Base-by-base conservation (phyloP, 768 basidiomycete genomes). In the Thelephora ganbajun region DNA sequence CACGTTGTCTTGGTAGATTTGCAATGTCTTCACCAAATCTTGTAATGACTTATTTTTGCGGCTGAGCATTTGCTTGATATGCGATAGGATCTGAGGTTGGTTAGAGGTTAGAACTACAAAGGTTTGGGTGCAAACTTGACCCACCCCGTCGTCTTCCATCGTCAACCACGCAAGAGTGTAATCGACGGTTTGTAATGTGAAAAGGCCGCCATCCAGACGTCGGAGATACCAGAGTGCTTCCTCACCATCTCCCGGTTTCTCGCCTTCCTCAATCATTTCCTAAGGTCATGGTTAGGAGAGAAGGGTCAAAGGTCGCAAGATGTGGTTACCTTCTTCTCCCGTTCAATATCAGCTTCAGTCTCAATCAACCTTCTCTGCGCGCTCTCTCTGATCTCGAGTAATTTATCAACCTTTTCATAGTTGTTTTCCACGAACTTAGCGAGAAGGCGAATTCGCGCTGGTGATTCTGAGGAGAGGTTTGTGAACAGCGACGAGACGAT, bases 101-200 rank as follows among this genome's bases (percentile, higher is more conserved):
- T 30, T 30, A 4, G 18, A 23, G 35, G n/a, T 41, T 34, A 39
- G 51, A 43, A 33, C 34, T 35, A 46, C 41, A 35, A 42, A 18
- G 46, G 35, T 23, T 43, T 42, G 20, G 33, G 6, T 13, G 49
- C 23, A 16, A 39, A 37, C 9, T 20, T 23, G 34, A 64, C 86
- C 48, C 66, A 96, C 96, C 34, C 94, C 96, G 56, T 98, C 94
- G 56, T 98, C 94, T 65, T 99, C 96, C 92, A 97, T 93, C 48
- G 79, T 74, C 22, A 97, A 64, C 96, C 96, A 99, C 5, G 86
- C 91, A 35, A 97, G 64, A 50, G 97, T 85, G 56, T 93, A 97
- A 62, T 98, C 94, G 35, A 90, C 76, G 14, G 82, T 90, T 57
- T 98, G 94, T 6, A 98, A 63, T 1, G 83, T 84, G 59, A 86